Base-by-base conservation (phyloP, 139 green algal species). In the Nannochloris sp. region DNA sequence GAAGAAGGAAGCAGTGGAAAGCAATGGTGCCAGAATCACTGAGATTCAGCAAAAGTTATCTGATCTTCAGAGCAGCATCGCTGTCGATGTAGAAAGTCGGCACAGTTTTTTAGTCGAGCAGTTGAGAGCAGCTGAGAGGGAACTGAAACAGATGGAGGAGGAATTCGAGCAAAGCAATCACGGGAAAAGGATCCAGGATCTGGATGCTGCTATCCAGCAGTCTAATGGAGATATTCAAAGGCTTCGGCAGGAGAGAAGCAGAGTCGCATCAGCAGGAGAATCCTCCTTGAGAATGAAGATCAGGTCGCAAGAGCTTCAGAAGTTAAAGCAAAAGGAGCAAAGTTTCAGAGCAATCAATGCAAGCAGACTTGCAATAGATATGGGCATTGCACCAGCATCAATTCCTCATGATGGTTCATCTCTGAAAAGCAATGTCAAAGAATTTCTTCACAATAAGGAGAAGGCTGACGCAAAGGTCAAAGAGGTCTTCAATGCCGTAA, bases 171-270 rank as follows among this genome's bases (percentile, higher is more conserved):
- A 31, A 19, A 46, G 18, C 5, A 53, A 11, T 18, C 27, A 25
- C 25, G 60, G 69, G 12, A n/a, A 59, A 40, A 51, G 61, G 44
- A 31, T 23, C 3, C 60, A 34, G 19, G 10, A 51, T 62, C 21
- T 36, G 31, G 19, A 12, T 10, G 23, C 15, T 11, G 14, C 48
- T 24, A 44, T 78, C n/a, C 21, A 21, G 3, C 40, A 70, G 36
- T 61, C 66, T 40, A 8, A 7, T 2, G 16, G 11, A 4, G 36
- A 51, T 21, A 25, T 37, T 5, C 18, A 54, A 12, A 24, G n/a
- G 7, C 68, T 78, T 23, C 43, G 71, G 2, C 4, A 10, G 65
- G 78, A 85, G 64, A 68, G 78, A 16, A 71, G 71, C 21, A 48
- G 27, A 29, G 61, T 81, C 61, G 40, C 69, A 3, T 21, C 37